phyloP scores from a whole-genome alignment of 2,329 filamentous ascomycete species.

The Colletotrichum caudatum region DNA sequence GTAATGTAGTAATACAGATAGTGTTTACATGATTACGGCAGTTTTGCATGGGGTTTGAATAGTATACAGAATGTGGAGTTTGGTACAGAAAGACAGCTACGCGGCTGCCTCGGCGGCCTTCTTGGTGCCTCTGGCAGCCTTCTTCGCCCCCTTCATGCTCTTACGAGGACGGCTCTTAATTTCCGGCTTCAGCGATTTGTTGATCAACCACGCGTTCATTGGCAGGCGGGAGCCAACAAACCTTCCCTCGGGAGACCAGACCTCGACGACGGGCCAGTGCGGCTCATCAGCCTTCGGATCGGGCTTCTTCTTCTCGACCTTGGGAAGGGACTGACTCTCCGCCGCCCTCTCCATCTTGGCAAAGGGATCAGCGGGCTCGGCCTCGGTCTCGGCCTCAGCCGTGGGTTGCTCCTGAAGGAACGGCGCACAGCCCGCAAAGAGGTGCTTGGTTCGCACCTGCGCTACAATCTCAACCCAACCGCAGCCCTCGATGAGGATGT shows the following conservation, averaged over 20 bases:
- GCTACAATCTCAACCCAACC: constrained; percentile 92
- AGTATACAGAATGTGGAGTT: constrained; percentile 13
- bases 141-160: constrained; percentile 76
- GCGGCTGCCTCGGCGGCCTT: constrained; percentile 22
- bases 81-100: constrained; percentile 4
- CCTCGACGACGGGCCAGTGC: constrained; percentile 79
- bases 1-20: not conserved
- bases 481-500: constrained; percentile 90
- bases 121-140: constrained; percentile 59
- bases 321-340: constrained; percentile 41
- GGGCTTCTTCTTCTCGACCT: constrained; percentile 41
- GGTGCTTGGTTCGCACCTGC: constrained; percentile 76
- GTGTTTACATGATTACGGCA: not conserved
- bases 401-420: constrained; percentile 40
- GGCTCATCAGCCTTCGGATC: constrained; percentile 42
- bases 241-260: constrained; percentile 87
- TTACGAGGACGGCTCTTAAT: constrained; percentile 70
- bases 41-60: constrained; percentile 1
- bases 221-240: constrained; percentile 76
- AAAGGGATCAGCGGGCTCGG: constrained; percentile 36
- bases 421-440: constrained; percentile 49
- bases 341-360: constrained; percentile 38
- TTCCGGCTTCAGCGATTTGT: constrained; percentile 65
- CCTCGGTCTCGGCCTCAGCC: constrained; percentile 41
- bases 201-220: constrained; percentile 78